These are phyloP conservation scores for Cercospora sp. DNA, from an alignment of 2,329 filamentous ascomycete genomes.

Conservation along the genomic window DNA sequence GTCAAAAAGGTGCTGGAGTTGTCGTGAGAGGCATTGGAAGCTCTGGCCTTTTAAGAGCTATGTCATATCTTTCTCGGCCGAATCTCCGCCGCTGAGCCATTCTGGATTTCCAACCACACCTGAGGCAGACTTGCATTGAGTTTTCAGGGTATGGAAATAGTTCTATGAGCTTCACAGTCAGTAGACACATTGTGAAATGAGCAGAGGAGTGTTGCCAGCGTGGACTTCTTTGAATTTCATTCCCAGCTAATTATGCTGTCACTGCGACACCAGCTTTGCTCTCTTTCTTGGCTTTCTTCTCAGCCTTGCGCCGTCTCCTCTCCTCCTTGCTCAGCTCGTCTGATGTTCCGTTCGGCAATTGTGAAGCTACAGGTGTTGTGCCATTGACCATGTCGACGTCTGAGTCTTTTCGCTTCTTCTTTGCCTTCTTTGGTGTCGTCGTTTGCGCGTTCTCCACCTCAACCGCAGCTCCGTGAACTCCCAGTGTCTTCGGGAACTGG, in stretches of 20 bases:
- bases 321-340: constrained; percentile 36
- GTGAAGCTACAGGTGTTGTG: constrained; percentile 5
- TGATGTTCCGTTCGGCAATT: constrained; percentile 27
- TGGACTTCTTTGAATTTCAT: neutral
- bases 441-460: constrained; percentile 46
- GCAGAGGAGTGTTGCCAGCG: neutral
- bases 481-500: constrained; percentile 34
- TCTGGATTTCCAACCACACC: constrained; percentile 15
- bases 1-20: neutral
- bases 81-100: neutral
- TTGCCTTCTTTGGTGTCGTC: constrained; percentile 34
- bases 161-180: neutral
- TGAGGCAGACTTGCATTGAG: constrained; percentile 6
- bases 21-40: neutral
- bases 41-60: neutral
- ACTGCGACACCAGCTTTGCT: constrained; percentile 7
- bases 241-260: neutral
- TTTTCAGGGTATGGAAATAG: neutral
- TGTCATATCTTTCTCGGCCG: neutral
- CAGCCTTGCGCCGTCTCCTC: constrained; percentile 39
- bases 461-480: constrained; percentile 39
- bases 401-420: constrained; percentile 42
- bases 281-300: constrained; percentile 42
- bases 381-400: constrained; percentile 37
- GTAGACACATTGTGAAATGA: neutral